These are phyloP conservation scores for Candida sp. DNA, from an alignment of 1,139 yeast genomes.

Conservation along the genomic window DNA sequence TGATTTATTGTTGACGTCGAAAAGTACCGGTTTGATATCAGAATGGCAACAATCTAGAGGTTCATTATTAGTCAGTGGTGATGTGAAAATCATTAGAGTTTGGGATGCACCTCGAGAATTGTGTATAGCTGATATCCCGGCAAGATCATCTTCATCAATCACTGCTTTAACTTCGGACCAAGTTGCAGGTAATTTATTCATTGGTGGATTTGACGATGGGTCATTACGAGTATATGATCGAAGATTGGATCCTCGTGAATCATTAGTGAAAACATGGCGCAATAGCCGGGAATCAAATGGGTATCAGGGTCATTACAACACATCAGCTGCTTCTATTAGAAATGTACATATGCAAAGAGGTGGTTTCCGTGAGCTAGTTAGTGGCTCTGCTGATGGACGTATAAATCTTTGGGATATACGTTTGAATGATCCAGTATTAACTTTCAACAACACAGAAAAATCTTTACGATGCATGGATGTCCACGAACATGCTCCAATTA, in stretches of 20 bases:
- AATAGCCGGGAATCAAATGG: conserved; percentile 17
- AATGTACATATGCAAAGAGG: conserved; percentile 97
- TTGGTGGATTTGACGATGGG: conserved; percentile 95
- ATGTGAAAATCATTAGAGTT: conserved; percentile 82
- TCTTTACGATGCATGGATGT: conserved; percentile 74
- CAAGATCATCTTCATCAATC: conserved; percentile 85
- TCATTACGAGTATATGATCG: conserved; percentile 88
- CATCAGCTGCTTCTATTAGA: conserved; percentile 51
- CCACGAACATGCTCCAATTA: conserved; percentile 95
- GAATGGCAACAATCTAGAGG: conserved; percentile 99
- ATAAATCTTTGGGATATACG: conserved; percentile 93
- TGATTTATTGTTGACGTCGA: conserved; percentile 75
- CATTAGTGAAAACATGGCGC: conserved; percentile 84
- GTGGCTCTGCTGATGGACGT: conserved; percentile 80
- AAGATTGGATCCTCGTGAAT: conserved; percentile 77
- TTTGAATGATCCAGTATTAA: conserved; percentile 62
- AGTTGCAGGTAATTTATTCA: conserved; percentile 87
- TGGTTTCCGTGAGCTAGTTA: conserved; percentile 84
- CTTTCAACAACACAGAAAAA: conserved; percentile 55
- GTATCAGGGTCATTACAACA: conserved; percentile 1
- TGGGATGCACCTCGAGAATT: conserved; percentile 98
- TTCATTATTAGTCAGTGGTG: conserved; percentile 88
- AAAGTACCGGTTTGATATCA: conserved; percentile 79
- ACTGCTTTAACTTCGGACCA: conserved; percentile 93
- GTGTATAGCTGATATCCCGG: conserved; percentile 84